Evolutionary conservation across 805 yeast genomes (phyloP).

Genomic region (Metschnikowia sp.): DNA sequence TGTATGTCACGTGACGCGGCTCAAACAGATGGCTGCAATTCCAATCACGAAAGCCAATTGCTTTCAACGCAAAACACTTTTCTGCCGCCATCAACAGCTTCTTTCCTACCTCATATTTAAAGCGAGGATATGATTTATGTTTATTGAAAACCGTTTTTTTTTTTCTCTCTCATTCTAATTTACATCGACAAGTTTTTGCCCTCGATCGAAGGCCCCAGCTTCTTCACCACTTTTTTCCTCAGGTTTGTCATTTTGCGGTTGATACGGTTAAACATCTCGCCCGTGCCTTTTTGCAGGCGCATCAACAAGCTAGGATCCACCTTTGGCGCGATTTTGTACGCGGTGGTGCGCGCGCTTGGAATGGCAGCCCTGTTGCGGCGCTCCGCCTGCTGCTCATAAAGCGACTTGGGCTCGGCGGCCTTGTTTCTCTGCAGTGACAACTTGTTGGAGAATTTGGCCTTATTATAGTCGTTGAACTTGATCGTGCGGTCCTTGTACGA

Average conservation of each 20-base stretch:
- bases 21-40: no score
- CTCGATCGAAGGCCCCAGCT: conserved; percentile 77
- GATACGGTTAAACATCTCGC: conserved; percentile 79
- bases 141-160: no score
- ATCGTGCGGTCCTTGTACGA: conserved; percentile 86
- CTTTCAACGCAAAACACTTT: no score
- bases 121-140: background rate
- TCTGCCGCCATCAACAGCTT: no score
- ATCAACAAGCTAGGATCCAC: conserved; percentile 52
- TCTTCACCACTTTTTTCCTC: conserved; percentile 49
- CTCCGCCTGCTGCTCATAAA: conserved; percentile 87
- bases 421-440: conserved; percentile 30
- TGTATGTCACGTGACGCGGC: no score
- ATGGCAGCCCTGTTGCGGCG: conserved; percentile 94
- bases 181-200: conserved; percentile 54
- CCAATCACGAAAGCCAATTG: no score
- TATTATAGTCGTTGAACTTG: conserved; percentile 64
- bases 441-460: conserved; percentile 46
- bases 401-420: conserved; percentile 46
- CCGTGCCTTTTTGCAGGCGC: conserved; percentile 50
- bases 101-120: no score
- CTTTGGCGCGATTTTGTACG: conserved; percentile 87
- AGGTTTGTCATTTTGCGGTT: conserved; percentile 54
- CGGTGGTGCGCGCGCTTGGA: conserved; percentile 86
- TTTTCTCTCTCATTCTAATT: background rate